Evolutionary conservation across 257 asterid genomes (phyloP).

Genomic region (Schizonepeta tenuifolia): DNA sequence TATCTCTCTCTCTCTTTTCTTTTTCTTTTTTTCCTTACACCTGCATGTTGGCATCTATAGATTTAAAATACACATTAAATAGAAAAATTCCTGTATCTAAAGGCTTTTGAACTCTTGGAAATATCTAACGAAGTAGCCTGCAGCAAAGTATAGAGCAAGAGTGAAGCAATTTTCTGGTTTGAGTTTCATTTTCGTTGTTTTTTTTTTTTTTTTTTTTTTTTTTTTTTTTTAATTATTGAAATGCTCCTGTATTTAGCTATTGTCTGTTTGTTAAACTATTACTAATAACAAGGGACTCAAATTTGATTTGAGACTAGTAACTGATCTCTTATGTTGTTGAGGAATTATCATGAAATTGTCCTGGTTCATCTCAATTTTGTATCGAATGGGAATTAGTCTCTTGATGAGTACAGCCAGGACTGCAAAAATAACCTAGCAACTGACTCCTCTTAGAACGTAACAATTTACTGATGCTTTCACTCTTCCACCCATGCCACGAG

Average conservation of each 20-base stretch:
- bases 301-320: background rate
- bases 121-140: background rate
- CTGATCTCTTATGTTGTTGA: background rate
- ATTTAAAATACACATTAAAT: background rate
- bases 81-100: background rate
- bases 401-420: background rate
- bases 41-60: constrained; percentile 2
- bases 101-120: background rate
- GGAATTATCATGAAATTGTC: background rate
- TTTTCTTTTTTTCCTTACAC: constrained; percentile 26
- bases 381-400: background rate
- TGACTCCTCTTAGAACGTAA: background rate
- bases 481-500: constrained; percentile 6
- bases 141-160: background rate
- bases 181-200: background rate
- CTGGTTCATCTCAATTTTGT: background rate
- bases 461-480: constrained; percentile 13
- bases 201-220: too few relatives aligned
- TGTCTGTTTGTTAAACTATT: background rate
- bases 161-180: background rate
- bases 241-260: background rate
- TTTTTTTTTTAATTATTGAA: too few relatives aligned
- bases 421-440: background rate
- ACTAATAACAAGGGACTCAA: constrained; percentile 8
- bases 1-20: background rate